Evolutionary conservation across 1,139 yeast species (phyloP).

Genomic region (Wickerhamomyces sp.): DNA sequence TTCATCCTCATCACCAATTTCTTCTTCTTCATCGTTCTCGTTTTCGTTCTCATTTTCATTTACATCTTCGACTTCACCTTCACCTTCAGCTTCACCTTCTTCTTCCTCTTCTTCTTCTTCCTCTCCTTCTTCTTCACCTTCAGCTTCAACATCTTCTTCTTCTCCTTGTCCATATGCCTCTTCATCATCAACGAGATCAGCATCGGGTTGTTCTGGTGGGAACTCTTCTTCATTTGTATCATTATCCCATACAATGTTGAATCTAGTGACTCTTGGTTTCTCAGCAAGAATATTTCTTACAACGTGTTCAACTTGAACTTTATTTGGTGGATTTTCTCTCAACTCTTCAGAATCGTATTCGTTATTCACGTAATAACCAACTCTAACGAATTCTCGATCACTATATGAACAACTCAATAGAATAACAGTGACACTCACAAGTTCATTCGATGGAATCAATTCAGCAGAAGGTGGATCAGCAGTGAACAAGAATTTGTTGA

Average conservation of each 20-base stretch:
- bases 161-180: slow-evolving; percentile 54
- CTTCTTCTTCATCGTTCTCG: slow-evolving; percentile 34
- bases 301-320: slow-evolving; percentile 91
- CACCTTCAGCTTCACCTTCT: slow-evolving; percentile 30
- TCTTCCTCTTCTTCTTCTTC: slow-evolving; percentile 35
- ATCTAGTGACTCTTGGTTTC: slow-evolving; percentile 94
- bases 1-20: slow-evolving; percentile 29
- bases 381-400: slow-evolving; percentile 91
- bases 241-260: slow-evolving; percentile 91
- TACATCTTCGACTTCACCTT: slow-evolving; percentile 33
- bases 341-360: slow-evolving; percentile 93
- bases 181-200: slow-evolving; percentile 50
- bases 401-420: slow-evolving; percentile 88
- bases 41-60: slow-evolving; percentile 36
- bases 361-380: slow-evolving; percentile 94
- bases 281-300: slow-evolving; percentile 93
- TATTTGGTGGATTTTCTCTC: slow-evolving; percentile 88
- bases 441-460: slow-evolving; percentile 89
- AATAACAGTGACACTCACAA: slow-evolving; percentile 92
- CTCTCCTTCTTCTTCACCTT: slow-evolving; percentile 39
- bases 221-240: slow-evolving; percentile 58
- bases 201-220: slow-evolving; percentile 72
- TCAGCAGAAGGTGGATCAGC: slow-evolving; percentile 98
- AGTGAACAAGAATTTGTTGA: slow-evolving; percentile 84
- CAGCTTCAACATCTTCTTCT: slow-evolving; percentile 48